Base-by-base conservation (phyloP, 2,329 filamentous ascomycete species). In the Thielaviopsis punctulata region DNA sequence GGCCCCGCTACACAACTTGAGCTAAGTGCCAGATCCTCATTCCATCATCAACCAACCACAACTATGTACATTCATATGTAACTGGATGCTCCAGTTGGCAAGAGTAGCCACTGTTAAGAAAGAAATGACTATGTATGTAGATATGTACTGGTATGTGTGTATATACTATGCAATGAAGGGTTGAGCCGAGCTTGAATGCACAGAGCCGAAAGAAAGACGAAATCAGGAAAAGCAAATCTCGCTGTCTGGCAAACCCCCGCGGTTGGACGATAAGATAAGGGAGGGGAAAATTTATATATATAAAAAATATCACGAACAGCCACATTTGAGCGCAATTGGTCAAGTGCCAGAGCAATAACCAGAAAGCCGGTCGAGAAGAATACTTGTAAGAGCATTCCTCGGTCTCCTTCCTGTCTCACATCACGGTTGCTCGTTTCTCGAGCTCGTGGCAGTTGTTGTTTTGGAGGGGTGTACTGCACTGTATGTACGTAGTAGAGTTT, bases 181-280 rank as follows among this genome's bases (percentile, higher is more conserved):
- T 51, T 51, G 25, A n/a, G 49, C 49, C 49, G 49, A 46, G 41
- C n/a, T 19, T 23, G 15, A 44, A 51, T 12, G 12, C 22, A 15
- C 23, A 50, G 24, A 25, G 19, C 48, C 25, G 21, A 41, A 46
- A 45, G 18, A 12, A 21, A 24, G 18, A 23, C 6, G 44, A 33
- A 45, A 36, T 21, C 19, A 36, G 33, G 43, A 43, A n/a, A 18
- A 48, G 19, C n/a, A 27, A 33, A 23, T 43, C 7, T 12, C 9
- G n/a, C n/a, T 33, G 30, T 33, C 30, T 13, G 10, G 30, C 30
- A 33, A 41, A n/a, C 50, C 50, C 50, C 46, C 21, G 23, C 43
- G 52, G 39, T 45, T 24, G 22, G 43, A 45, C 23, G 48, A 54
- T 54, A 54, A 51, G 52, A 54, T 51, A 54, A 51, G 45, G 19